A percentile compares a stretch with the other conserved stretches of the same genome.
phyloP scores from a whole-genome alignment of 2,329 filamentous ascomycete genomes.

The Paraphoma sp. region DNA sequence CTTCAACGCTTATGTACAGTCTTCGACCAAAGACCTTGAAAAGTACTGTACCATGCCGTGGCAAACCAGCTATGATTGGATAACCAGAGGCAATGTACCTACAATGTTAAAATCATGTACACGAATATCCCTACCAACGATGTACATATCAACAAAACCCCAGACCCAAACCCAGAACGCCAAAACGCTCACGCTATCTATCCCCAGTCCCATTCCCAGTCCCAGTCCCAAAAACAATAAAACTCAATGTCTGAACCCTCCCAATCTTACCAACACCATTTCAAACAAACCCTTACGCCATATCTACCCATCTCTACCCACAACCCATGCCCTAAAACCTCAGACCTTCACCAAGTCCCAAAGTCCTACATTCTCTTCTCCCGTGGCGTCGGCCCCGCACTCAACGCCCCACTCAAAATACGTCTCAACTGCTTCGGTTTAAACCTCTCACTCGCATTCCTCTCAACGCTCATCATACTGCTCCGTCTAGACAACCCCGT shows the following conservation, averaged over 20 bases:
- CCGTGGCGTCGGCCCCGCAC: slow-evolving; percentile 23
- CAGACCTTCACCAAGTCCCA: not conserved
- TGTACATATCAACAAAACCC: not conserved
- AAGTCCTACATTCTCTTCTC: slow-evolving; percentile 9
- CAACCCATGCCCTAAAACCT: not conserved
- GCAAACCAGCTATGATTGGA: not conserved
- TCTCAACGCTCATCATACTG: slow-evolving; percentile 16
- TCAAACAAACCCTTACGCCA: too few species aligned
- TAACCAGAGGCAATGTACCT: not conserved
- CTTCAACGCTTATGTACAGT: too few species aligned
- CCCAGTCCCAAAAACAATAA: not conserved
- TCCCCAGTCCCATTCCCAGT: not conserved
- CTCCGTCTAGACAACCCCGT: slow-evolving; percentile 28
- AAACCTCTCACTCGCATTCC: slow-evolving; percentile 11
- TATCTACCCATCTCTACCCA: not conserved
- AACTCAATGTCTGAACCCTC: not conserved
- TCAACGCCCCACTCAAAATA: slow-evolving; percentile 30
- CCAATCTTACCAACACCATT: too few species aligned
- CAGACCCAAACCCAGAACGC: not conserved
- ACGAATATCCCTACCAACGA: not conserved
- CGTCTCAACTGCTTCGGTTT: slow-evolving; percentile 25
- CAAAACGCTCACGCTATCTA: not conserved
- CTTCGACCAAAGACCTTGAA: too few species aligned
- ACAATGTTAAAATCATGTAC: not conserved
- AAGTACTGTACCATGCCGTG: too few species aligned